These are phyloP conservation scores for Puccinia hordei DNA, from an alignment of 1,284 basidiomycete genomes.

Conservation along the genomic window DNA sequence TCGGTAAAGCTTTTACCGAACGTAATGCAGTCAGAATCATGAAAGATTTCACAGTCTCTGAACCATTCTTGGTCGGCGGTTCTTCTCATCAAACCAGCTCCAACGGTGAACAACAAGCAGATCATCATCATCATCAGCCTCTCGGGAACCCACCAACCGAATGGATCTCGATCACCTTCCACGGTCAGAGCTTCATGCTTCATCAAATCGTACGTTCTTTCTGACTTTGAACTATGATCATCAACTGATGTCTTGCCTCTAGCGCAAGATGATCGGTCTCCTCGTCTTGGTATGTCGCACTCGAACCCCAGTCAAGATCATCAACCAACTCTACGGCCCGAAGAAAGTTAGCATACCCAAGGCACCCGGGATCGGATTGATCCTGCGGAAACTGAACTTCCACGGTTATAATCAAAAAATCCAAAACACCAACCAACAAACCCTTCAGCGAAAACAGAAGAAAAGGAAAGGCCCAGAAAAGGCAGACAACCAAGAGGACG, in stretches of 20 bases:
- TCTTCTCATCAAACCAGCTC: too few species aligned
- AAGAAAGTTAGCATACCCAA: constrained; percentile 86
- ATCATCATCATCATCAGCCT: constrained; percentile 61
- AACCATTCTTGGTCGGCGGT: constrained; percentile 50
- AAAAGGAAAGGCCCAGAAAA: not conserved
- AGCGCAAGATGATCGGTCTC: constrained; percentile 97
- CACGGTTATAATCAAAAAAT: constrained; percentile 75
- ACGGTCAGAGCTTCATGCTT: constrained; percentile 98
- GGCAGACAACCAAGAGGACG: constrained; percentile 11
- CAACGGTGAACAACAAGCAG: too few species aligned
- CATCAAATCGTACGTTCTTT: constrained; percentile 71
- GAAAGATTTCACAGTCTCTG: constrained; percentile 75
- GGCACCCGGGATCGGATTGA: constrained; percentile 89
- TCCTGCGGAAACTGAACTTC: constrained; percentile 91
- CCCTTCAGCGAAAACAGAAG: constrained; percentile 24
- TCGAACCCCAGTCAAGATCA: constrained; percentile 70
- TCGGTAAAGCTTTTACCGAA: constrained; percentile 81
- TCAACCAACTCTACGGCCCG: constrained; percentile 67
- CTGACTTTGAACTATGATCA: constrained; percentile 46
- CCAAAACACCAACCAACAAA: constrained; percentile 65
- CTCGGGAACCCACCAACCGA: constrained; percentile 62
- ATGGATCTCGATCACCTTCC: constrained; percentile 90
- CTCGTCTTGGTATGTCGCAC: constrained; percentile 78
- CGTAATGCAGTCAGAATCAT: constrained; percentile 78
- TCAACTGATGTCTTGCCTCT: not conserved